Percentiles rank a stretch among this genome's conserved stretches.
Evolutionary conservation across 148 eudicot species (phyloP).

Genomic region (Cornus kousa): DNA sequence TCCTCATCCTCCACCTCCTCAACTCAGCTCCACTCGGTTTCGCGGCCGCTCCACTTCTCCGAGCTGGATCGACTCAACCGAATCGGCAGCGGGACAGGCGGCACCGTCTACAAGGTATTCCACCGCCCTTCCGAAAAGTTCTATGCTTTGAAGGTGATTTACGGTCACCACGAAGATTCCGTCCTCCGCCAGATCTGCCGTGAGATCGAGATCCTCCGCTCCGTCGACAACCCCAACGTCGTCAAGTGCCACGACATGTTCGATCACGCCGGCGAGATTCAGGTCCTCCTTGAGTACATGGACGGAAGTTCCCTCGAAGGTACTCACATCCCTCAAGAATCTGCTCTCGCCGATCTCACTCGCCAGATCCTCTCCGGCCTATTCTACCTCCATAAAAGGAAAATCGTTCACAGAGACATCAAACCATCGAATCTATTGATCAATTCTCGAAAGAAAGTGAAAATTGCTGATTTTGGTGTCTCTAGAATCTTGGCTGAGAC

Average conservation of each 20-base stretch:
- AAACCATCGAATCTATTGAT: conserved; percentile 32
- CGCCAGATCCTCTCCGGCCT: conserved; percentile 27
- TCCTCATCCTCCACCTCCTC: not conserved
- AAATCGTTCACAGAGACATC: conserved; percentile 34
- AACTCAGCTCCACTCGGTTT: not conserved
- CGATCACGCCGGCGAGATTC: conserved; percentile 26
- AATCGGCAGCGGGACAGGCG: conserved; percentile 20
- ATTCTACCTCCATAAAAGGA: conserved; percentile 23
- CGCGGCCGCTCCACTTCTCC: not conserved
- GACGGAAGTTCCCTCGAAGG: conserved; percentile 31
- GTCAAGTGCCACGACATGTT: conserved; percentile 33
- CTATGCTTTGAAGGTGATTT: conserved; percentile 24
- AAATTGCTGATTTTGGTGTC: conserved; percentile 33
- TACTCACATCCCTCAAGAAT: conserved; percentile 13
- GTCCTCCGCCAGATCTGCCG: conserved; percentile 18
- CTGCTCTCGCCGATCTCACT: conserved; percentile 19
- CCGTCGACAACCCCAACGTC: conserved; percentile 26
- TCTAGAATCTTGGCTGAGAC: conserved; percentile 20
- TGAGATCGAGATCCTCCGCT: conserved; percentile 29
- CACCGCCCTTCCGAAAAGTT: conserved; percentile 13
- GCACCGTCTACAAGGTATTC: conserved; percentile 31
- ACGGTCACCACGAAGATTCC: conserved; percentile 19
- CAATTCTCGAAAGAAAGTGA: conserved; percentile 21
- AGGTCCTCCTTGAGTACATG: conserved; percentile 35
- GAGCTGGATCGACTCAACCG: conserved; percentile 1